A percentile compares a stretch with the other conserved stretches of the same genome.
Evolutionary conservation across 2,329 filamentous ascomycete genomes (phyloP).

Genomic region (Arachnopeziza araneosa): DNA sequence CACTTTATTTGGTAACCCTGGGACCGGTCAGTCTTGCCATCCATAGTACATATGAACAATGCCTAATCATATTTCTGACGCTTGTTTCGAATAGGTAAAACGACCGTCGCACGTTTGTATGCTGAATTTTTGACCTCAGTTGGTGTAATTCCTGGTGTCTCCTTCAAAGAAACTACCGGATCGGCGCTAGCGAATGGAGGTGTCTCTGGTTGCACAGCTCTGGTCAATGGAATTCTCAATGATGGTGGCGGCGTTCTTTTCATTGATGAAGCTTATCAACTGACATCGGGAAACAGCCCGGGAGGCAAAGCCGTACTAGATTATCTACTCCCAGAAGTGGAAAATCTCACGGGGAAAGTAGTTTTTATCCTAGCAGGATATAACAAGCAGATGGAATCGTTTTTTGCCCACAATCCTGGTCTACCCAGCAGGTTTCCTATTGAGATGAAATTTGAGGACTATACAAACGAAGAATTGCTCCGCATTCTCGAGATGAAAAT

Average conservation of each 20-base stretch:
- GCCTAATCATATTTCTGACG: background rate
- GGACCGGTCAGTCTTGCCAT: conserved; percentile 49
- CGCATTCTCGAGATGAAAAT: conserved; percentile 54
- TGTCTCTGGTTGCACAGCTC: conserved; percentile 49
- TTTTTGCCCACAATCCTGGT: conserved; percentile 70
- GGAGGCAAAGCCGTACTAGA: conserved; percentile 62
- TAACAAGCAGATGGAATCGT: conserved; percentile 67
- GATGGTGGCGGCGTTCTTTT: conserved; percentile 66
- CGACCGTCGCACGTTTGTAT: conserved; percentile 68
- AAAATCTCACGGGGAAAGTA: conserved; percentile 64
- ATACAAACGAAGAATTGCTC: conserved; percentile 58
- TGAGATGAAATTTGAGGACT: conserved; percentile 63
- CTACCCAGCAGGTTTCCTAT: conserved; percentile 64
- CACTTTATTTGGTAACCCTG: conserved; percentile 65
- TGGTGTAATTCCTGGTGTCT: conserved; percentile 53
- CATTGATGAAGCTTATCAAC: conserved; percentile 75
- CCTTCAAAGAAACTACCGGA: conserved; percentile 63
- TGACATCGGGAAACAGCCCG: conserved; percentile 51
- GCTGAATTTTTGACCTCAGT: conserved; percentile 58
- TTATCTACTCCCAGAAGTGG: conserved; percentile 65
- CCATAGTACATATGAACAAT: background rate
- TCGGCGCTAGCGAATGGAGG: conserved; percentile 59
- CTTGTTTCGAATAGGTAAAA: conserved; percentile 57
- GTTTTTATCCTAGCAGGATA: conserved; percentile 72
- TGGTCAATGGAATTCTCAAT: conserved; percentile 53